These are phyloP conservation scores for Sarocladium strictum DNA, from an alignment of 2,329 filamentous ascomycete genomes.

Conservation along the genomic window DNA sequence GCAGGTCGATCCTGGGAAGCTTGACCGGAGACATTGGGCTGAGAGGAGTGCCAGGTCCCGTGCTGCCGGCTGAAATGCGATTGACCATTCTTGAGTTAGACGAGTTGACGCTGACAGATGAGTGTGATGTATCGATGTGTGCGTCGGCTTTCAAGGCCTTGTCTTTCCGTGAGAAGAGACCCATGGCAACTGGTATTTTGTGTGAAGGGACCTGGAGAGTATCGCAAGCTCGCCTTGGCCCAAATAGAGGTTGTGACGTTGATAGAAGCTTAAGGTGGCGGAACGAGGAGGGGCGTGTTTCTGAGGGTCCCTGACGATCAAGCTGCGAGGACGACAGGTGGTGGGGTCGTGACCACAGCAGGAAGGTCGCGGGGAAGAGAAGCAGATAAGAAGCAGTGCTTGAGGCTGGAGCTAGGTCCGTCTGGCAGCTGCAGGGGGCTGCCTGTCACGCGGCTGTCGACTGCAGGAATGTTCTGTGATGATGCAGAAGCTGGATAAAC, in stretches of 20 bases:
- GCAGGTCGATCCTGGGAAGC: conserved; percentile 73
- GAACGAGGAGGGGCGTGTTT: background rate
- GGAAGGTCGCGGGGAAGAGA: background rate
- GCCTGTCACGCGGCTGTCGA: background rate
- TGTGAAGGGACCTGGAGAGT: background rate
- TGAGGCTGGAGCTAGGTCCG: too few species aligned
- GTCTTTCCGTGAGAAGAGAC: conserved; percentile 50
- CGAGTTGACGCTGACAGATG: conserved; percentile 47
- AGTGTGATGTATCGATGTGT: conserved; percentile 37
- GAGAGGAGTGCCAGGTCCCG: conserved; percentile 38
- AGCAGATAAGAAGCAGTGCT: background rate
- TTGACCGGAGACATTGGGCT: conserved; percentile 45
- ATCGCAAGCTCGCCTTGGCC: background rate
- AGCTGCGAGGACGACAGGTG: background rate
- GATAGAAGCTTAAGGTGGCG: background rate
- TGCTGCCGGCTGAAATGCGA: conserved; percentile 45
- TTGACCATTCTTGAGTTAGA: conserved; percentile 41
- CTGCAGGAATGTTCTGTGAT: background rate
- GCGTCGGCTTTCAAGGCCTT: conserved; percentile 40
- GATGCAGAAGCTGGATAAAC: background rate
- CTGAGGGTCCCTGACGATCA: background rate
- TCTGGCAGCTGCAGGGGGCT: background rate
- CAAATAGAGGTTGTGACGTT: background rate
- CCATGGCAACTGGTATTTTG: conserved; percentile 35
- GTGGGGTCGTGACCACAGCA: background rate